phyloP scores from a whole-genome alignment of 768 basidiomycete genomes.

The Mrakia blollopis region DNA sequence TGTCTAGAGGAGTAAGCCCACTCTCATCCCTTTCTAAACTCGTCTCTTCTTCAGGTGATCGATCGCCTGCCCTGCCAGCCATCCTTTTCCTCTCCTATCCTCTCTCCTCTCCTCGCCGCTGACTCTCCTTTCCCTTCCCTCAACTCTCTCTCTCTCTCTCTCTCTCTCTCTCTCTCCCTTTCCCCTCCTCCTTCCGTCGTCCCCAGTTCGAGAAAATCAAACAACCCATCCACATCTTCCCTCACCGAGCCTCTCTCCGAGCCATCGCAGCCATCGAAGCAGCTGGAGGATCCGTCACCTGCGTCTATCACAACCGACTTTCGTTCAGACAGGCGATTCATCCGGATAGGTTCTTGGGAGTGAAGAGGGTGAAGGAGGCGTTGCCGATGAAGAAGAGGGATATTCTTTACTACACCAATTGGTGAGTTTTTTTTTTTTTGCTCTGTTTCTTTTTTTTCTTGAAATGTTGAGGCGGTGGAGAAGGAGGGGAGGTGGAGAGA shows the following conservation, averaged over 20 bases:
- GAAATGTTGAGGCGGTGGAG: background rate
- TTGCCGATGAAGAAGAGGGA: slow-evolving; percentile 38
- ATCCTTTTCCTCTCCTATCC: too few relatives aligned
- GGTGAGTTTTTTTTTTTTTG: slow-evolving; percentile 8
- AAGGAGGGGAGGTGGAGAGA: too few relatives aligned
- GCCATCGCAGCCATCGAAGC: slow-evolving; percentile 81
- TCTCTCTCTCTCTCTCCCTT: background rate
- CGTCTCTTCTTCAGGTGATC: slow-evolving; percentile 1
- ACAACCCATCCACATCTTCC: slow-evolving; percentile 66
- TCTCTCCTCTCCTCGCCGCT: background rate
- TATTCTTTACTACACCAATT: slow-evolving; percentile 40
- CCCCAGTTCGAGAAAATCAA: slow-evolving; percentile 38
- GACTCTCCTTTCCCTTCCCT: background rate
- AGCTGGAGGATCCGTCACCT: slow-evolving; percentile 74
- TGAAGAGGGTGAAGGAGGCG: slow-evolving; percentile 32
- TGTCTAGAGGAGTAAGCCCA: slow-evolving; percentile 63
- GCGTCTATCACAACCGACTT: slow-evolving; percentile 85
- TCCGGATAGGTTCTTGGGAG: slow-evolving; percentile 43
- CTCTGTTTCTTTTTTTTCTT: too few relatives aligned
- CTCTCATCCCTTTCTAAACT: slow-evolving; percentile 10
- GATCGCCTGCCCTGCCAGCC: too few relatives aligned
- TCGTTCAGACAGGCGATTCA: slow-evolving; percentile 58
- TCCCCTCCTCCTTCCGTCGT: background rate
- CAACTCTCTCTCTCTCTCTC: background rate
- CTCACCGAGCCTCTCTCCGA: slow-evolving; percentile 77